Percentiles rank a stretch among this genome's conserved stretches.
These are phyloP conservation scores for Blumeria graminis DNA, from an alignment of 2,329 filamentous ascomycete genomes.

Conservation along the genomic window DNA sequence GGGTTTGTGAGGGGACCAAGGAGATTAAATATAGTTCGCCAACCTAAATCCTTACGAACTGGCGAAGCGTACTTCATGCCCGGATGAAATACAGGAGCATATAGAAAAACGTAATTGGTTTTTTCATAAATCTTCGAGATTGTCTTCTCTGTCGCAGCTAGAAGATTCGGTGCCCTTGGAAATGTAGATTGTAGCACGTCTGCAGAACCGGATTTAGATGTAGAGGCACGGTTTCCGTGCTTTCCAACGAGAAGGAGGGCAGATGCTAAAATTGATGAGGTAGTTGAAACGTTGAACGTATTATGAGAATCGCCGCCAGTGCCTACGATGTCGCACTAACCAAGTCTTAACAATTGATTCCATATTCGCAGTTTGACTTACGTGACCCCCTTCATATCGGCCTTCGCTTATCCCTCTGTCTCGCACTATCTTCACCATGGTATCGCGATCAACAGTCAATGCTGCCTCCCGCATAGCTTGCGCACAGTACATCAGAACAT, in stretches of 20 bases:
- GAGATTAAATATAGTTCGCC: conserved; percentile 94
- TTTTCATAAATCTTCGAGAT: conserved; percentile 48
- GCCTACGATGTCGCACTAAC: conserved; percentile 72
- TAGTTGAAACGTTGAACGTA: conserved; percentile 96
- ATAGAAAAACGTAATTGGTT: conserved; percentile 87
- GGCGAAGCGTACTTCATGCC: conserved; percentile 78
- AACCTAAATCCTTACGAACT: conserved; percentile 68
- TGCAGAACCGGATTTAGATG: conserved; percentile 84
- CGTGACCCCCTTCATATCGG: conserved; percentile 58
- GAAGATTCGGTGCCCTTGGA: conserved; percentile 49
- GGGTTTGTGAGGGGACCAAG: conserved; percentile 84
- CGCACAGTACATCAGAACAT: conserved; percentile 71
- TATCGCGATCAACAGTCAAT: conserved; percentile 39
- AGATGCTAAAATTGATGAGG: conserved; percentile 75
- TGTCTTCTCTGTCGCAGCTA: conserved; percentile 46
- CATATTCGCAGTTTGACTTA: conserved; percentile 21
- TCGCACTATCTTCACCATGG: conserved; percentile 35
- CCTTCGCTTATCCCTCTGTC: conserved; percentile 40
- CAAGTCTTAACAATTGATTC: conserved; percentile 3
- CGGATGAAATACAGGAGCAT: conserved; percentile 86
- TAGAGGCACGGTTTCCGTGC: conserved; percentile 88
- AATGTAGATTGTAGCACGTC: conserved; percentile 61
- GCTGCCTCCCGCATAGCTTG: conserved; percentile 64
- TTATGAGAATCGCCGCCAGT: conserved; percentile 92
- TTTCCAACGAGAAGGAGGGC: conserved; percentile 70